These are phyloP conservation scores for Lactifluus volemus DNA, from an alignment of 768 basidiomycete genomes.

Conservation along the genomic window DNA sequence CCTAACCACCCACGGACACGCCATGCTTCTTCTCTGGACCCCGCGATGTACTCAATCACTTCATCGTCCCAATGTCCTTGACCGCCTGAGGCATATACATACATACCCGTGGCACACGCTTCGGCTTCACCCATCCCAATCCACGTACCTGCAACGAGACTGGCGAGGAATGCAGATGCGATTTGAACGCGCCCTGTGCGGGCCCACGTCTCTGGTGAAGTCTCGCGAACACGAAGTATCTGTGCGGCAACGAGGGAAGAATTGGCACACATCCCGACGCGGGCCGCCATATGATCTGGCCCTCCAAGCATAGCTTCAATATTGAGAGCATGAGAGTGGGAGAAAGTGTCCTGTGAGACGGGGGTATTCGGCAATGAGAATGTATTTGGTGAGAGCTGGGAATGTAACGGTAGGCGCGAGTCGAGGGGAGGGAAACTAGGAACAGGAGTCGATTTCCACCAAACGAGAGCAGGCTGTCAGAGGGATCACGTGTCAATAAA, in stretches of 20 bases:
- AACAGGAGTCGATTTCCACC: slow-evolving; percentile 78
- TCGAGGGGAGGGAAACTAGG: slow-evolving; percentile 66
- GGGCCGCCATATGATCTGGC: slow-evolving; percentile 65
- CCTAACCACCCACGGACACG: slow-evolving; percentile 72
- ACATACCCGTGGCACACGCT: slow-evolving; percentile 71
- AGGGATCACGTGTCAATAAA: slow-evolving; percentile 5
- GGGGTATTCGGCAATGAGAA: slow-evolving; percentile 72
- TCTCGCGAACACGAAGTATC: slow-evolving; percentile 68
- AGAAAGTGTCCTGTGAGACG: slow-evolving; percentile 70
- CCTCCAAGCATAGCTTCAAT: slow-evolving; percentile 73
- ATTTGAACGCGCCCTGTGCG: slow-evolving; percentile 70
- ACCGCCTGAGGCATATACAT: slow-evolving; percentile 42
- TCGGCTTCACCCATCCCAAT: slow-evolving; percentile 66
- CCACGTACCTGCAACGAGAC: slow-evolving; percentile 64
- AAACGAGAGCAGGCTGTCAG: slow-evolving; percentile 65
- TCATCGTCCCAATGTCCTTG: slow-evolving; percentile 70
- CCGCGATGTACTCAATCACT: slow-evolving; percentile 69
- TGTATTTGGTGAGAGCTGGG: slow-evolving; percentile 55
- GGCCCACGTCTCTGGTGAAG: slow-evolving; percentile 72
- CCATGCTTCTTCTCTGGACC: slow-evolving; percentile 63
- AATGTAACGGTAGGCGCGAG: slow-evolving; percentile 56
- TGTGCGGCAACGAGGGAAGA: slow-evolving; percentile 69
- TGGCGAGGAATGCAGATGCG: slow-evolving; percentile 67
- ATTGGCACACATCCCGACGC: slow-evolving; percentile 65
- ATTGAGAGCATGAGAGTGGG: slow-evolving; percentile 66